Evolutionary conservation across 495 filamentous ascomycete species (phyloP).

Genomic region (Penicillium chermesinum): DNA sequence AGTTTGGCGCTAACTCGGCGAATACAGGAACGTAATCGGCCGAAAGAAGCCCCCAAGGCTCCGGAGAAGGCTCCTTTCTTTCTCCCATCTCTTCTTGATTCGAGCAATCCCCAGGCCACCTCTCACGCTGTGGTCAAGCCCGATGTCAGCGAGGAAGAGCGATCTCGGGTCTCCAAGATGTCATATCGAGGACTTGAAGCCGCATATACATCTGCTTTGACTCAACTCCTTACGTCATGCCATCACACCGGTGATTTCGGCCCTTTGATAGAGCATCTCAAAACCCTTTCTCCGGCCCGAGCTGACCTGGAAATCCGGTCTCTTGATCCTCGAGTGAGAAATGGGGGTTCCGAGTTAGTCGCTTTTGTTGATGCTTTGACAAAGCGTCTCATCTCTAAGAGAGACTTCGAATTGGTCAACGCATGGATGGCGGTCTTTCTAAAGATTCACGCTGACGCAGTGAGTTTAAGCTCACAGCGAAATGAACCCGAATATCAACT

Average conservation of each 20-base stretch:
- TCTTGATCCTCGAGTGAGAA: conserved; percentile 46
- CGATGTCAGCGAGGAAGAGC: conserved; percentile 37
- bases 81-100: conserved; percentile 62
- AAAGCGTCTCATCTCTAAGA: conserved; percentile 53
- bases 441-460: conserved; percentile 62
- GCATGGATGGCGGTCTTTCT: conserved; percentile 96
- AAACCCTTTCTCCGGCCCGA: conserved; percentile 69
- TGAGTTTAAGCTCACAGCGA: conserved; percentile 42
- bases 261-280: conserved; percentile 67
- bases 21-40: conserved; percentile 75
- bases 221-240: conserved; percentile 45
- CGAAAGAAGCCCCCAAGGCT: conserved; percentile 80
- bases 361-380: conserved; percentile 75
- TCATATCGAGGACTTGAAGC: conserved; percentile 19
- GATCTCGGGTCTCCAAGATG: conserved; percentile 51
- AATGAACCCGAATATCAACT: conserved; percentile 31
- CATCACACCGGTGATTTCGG: conserved; percentile 42
- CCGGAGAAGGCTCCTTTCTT: conserved; percentile 97
- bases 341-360: conserved; percentile 50
- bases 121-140: conserved; percentile 19
- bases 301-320: conserved; percentile 88
- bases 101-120: conserved; percentile 22
- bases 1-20: conserved; percentile 8
- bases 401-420: conserved; percentile 89
- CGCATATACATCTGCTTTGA: conserved; percentile 44